Percentiles rank a stretch among this genome's conserved stretches.
These are phyloP conservation scores for Kalaharituber pfeilii DNA, from an alignment of 2,329 filamentous ascomycete genomes.

Conservation along the genomic window DNA sequence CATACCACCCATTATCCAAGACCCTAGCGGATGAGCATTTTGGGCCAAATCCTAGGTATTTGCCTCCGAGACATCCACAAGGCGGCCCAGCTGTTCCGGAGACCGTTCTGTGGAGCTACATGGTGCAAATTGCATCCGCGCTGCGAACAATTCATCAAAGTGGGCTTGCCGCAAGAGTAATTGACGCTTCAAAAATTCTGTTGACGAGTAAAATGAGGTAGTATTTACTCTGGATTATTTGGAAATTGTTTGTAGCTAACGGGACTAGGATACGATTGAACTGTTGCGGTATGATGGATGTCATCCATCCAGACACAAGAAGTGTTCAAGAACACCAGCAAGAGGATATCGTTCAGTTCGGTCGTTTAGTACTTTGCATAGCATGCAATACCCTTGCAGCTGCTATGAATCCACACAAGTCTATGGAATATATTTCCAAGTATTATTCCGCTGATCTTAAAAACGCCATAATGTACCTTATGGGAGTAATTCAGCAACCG, in stretches of 20 bases:
- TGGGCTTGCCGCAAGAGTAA: constrained; percentile 66
- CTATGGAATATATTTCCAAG: constrained; percentile 58
- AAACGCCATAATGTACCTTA: constrained; percentile 66
- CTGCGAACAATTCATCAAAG: constrained; percentile 68
- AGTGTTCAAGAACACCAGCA: constrained; percentile 62
- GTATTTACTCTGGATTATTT: not conserved
- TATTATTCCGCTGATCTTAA: constrained; percentile 63
- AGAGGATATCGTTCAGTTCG: constrained; percentile 72
- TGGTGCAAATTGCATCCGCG: constrained; percentile 78
- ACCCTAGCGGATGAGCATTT: constrained; percentile 75
- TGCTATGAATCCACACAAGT: constrained; percentile 45
- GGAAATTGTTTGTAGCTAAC: constrained; percentile 6
- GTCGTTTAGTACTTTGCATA: constrained; percentile 65
- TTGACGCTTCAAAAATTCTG: constrained; percentile 77
- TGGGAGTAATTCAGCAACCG: constrained; percentile 27
- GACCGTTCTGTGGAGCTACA: constrained; percentile 71
- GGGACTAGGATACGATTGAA: constrained; percentile 60
- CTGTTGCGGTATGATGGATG: constrained; percentile 76
- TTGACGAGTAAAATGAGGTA: constrained; percentile 56
- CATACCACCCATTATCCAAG: constrained; percentile 82
- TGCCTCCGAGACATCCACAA: constrained; percentile 11
- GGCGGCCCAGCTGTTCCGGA: constrained; percentile 28
- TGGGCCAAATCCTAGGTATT: constrained; percentile 23
- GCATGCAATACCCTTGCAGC: constrained; percentile 47
- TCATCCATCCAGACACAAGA: constrained; percentile 63